A percentile compares a stretch with the other conserved stretches of the same genome.
Conservation (phyloP, 345 rosid genomes). For the Citrus unshiu region DNA sequence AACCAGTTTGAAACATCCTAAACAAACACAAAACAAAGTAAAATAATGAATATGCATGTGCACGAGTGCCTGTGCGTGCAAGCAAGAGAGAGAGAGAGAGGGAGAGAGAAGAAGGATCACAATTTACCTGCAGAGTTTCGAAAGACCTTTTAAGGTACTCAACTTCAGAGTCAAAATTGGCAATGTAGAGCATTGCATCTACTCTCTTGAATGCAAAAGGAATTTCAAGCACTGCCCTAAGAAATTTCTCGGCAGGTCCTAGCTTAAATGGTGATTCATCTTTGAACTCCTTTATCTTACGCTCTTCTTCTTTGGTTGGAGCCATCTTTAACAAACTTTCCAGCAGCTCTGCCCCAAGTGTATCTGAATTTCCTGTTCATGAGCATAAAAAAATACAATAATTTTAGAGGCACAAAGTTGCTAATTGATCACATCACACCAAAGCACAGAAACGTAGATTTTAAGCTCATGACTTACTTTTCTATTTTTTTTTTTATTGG, state of each 20-base stretch:
- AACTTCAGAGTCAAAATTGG: conserved; percentile 82
- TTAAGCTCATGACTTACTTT: neutral
- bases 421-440: neutral
- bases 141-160: conserved; percentile 80
- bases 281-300: conserved; percentile 68
- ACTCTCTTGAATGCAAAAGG: conserved; percentile 91
- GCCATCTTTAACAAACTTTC: conserved; percentile 94
- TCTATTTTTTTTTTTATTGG: too few relatives aligned
- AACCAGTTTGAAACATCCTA: neutral
- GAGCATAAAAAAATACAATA: neutral
- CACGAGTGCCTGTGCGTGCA: neutral
- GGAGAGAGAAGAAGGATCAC: neutral
- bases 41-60: neutral
- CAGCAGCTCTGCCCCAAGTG: conserved; percentile 86
- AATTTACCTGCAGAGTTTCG: conserved; percentile 67
- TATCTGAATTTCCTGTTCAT: conserved; percentile 71
- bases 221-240: conserved; percentile 69
- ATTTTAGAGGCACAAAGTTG: neutral
- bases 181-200: conserved; percentile 85
- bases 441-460: neutral
- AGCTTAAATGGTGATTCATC: conserved; percentile 72
- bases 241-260: conserved; percentile 94
- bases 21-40: neutral
- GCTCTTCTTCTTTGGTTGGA: conserved; percentile 86
- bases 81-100: neutral